Conservation (phyloP, 352 stramenopile species). For the Phytophthora niederhauseri region DNA sequence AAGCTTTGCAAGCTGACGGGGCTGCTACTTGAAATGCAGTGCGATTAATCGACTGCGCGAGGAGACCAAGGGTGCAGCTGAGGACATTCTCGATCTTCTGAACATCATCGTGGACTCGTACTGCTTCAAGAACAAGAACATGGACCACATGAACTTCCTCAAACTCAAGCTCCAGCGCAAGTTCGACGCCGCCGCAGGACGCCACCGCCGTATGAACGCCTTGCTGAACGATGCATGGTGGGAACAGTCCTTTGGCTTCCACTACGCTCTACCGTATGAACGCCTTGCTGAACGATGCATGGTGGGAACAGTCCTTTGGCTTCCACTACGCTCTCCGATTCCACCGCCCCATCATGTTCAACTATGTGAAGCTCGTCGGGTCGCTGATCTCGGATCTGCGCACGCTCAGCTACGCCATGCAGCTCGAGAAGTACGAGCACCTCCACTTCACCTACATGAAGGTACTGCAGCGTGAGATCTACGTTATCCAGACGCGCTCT, state of each 20-base stretch:
- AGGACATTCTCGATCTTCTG: conserved; percentile 71
- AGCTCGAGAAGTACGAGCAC: conserved; percentile 76
- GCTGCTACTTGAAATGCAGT: conserved; percentile 23
- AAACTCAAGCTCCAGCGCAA: conserved; percentile 74
- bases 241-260: conserved; percentile 78
- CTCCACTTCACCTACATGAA: conserved; percentile 82
- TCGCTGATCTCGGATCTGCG: conserved; percentile 71
- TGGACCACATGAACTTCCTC: conserved; percentile 83
- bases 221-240: conserved; percentile 81
- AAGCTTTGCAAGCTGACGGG: conserved; percentile 12
- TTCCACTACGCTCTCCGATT: conserved; percentile 69
- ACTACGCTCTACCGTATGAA: conserved; percentile 64
- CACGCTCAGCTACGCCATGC: conserved; percentile 76
- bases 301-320: conserved; percentile 80
- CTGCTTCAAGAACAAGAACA: conserved; percentile 88
- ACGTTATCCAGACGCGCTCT: conserved; percentile 72
- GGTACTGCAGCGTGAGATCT: conserved; percentile 76
- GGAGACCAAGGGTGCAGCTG: conserved; percentile 47
- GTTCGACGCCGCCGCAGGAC: conserved; percentile 58
- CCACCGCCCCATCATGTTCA: conserved; percentile 70
- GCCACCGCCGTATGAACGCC: conserved; percentile 59
- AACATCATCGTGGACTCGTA: conserved; percentile 88
- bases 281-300: conserved; percentile 67
- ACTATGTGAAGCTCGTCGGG: conserved; percentile 69
- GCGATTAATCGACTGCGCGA: conserved; percentile 58